phyloP scores from a whole-genome alignment of 1,284 basidiomycete species.

The Pseudozyma hubeiensis region DNA sequence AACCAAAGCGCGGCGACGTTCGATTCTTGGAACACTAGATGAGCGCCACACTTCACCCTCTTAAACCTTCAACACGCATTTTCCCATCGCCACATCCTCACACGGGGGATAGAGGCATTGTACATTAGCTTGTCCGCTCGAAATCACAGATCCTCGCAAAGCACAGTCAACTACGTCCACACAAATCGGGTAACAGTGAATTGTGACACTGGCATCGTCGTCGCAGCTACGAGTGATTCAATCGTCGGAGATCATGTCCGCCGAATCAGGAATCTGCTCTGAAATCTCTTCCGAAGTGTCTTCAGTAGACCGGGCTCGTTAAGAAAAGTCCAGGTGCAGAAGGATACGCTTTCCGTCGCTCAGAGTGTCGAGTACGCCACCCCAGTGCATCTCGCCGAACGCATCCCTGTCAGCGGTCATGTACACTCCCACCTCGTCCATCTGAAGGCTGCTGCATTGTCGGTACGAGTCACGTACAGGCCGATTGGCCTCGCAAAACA shows the following conservation, averaged over 20 bases:
- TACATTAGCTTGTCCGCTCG: constrained; percentile 15
- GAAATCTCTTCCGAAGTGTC: not conserved
- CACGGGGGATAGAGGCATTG: not conserved
- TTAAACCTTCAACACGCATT: constrained; percentile 1
- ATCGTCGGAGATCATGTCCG: not conserved
- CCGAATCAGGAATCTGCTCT: not conserved
- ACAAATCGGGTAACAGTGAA: too few species aligned
- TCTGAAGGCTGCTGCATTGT: constrained; percentile 45
- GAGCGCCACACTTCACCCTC: not conserved
- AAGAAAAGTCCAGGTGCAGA: constrained; percentile 25
- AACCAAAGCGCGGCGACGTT: constrained; percentile 60
- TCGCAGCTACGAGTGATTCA: not conserved
- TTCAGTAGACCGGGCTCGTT: constrained; percentile 3
- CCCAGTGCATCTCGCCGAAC: constrained; percentile 2
- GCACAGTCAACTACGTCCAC: not conserved
- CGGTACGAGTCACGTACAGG: constrained; percentile 3
- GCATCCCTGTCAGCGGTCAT: constrained; percentile 11
- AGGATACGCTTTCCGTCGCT: constrained; percentile 10
- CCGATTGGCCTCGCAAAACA: constrained; percentile 14
- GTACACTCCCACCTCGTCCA: constrained; percentile 39
- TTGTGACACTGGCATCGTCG: too few species aligned
- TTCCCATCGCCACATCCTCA: constrained; percentile 1
- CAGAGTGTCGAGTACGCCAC: not conserved
- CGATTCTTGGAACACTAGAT: constrained; percentile 54
- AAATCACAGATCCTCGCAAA: not conserved